phyloP scores from a whole-genome alignment of 2,329 filamentous ascomycete genomes.

The Fusarium bulbicola region DNA sequence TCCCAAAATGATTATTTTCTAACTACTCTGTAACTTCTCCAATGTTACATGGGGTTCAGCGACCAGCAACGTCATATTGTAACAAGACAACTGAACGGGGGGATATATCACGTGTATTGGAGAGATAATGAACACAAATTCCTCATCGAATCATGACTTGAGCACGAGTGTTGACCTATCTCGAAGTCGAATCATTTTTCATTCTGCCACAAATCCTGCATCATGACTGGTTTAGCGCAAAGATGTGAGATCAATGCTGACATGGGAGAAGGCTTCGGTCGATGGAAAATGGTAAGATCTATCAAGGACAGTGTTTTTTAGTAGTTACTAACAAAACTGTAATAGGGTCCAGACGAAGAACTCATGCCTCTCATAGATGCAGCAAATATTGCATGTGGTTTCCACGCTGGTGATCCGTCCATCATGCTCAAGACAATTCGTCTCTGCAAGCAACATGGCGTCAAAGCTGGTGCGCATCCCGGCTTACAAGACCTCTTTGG shows the following conservation, averaged over 20 bases:
- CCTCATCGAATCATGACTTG: not conserved
- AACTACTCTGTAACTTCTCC: no score
- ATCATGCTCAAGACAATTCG: slow-evolving; percentile 70
- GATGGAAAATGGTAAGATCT: not conserved
- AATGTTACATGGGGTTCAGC: not conserved
- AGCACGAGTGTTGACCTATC: not conserved
- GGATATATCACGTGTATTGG: not conserved
- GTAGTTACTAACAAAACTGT: not conserved
- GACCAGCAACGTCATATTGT: not conserved
- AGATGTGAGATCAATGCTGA: not conserved
- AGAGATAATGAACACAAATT: not conserved
- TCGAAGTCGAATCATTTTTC: not conserved
- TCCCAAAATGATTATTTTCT: not conserved
- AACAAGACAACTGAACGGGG: not conserved
- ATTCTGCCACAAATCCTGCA: not conserved
- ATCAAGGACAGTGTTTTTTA: not conserved
- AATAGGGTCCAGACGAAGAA: slow-evolving; percentile 61
- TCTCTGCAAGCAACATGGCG: slow-evolving; percentile 64
- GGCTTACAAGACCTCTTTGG: slow-evolving; percentile 72
- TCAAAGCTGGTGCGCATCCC: slow-evolving; percentile 70
- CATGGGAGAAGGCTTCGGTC: not conserved
- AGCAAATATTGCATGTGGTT: slow-evolving; percentile 70
- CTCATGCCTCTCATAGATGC: slow-evolving; percentile 69
- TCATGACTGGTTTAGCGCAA: not conserved
- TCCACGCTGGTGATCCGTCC: slow-evolving; percentile 68